Evolutionary conservation across 2,329 filamentous ascomycete genomes (phyloP).

Genomic region (Penicillium sp.): DNA sequence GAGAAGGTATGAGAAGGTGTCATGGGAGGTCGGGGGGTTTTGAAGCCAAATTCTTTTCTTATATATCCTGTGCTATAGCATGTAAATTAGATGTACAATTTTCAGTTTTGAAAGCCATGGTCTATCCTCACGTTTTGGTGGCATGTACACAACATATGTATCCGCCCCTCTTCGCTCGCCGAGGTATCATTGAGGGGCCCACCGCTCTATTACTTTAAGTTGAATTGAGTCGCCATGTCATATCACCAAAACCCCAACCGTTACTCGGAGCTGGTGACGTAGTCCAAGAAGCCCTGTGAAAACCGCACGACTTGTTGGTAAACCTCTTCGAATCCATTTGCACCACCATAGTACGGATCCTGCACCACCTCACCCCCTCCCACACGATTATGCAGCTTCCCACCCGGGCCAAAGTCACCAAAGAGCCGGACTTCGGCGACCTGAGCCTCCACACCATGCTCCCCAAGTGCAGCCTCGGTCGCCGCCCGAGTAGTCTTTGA

Average conservation of each 20-base stretch:
- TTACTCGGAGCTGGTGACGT: slow-evolving; percentile 41
- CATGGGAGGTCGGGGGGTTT: not conserved
- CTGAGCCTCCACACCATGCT: slow-evolving; percentile 33
- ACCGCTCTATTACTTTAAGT: not conserved
- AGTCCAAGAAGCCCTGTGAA: slow-evolving; percentile 70
- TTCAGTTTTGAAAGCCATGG: not conserved
- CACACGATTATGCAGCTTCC: slow-evolving; percentile 39
- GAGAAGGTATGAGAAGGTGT: slow-evolving; percentile 37
- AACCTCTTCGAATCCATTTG: slow-evolving; percentile 77
- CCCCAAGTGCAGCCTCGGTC: slow-evolving; percentile 36
- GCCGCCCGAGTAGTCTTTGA: slow-evolving; percentile 36
- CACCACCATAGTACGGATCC: slow-evolving; percentile 92
- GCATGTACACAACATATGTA: not conserved
- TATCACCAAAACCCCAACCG: not conserved
- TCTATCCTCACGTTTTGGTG: not conserved
- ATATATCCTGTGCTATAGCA: not conserved
- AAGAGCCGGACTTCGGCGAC: slow-evolving; percentile 70
- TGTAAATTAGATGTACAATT: not conserved
- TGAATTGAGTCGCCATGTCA: not conserved
- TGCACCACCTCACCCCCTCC: slow-evolving; percentile 66
- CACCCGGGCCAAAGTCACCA: slow-evolving; percentile 70
- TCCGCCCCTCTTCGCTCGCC: not conserved
- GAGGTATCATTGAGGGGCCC: not conserved
- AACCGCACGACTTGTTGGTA: slow-evolving; percentile 81
- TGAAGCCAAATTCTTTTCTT: not conserved